Percentiles rank a stretch among this genome's conserved stretches.
Evolutionary conservation across 225 moss, liverwort and hornwort genomes (phyloP).

Genomic region (Rhytidiadelphus loreus): DNA sequence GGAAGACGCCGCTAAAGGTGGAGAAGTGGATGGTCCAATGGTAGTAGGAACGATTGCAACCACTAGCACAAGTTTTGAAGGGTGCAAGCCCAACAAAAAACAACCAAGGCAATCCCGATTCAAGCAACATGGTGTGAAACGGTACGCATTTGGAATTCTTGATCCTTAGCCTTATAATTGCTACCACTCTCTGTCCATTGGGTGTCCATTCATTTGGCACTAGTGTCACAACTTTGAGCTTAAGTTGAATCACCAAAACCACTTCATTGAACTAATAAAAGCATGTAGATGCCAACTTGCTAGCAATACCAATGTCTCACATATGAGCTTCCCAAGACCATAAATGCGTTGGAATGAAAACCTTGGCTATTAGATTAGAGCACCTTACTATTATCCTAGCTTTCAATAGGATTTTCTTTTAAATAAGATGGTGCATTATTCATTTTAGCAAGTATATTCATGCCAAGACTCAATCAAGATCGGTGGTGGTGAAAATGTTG

Average conservation of each 20-base stretch:
- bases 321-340: not conserved
- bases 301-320: not conserved
- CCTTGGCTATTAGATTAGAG: not conserved
- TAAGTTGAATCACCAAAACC: not conserved
- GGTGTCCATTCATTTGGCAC: not conserved
- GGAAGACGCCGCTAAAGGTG: not conserved
- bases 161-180: too few species aligned
- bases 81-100: not conserved
- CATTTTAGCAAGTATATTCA: too few species aligned
- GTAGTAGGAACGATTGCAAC: too few species aligned
- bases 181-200: too few species aligned
- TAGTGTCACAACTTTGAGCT: not conserved
- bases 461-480: too few species aligned
- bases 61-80: too few species aligned
- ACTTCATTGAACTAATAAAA: not conserved
- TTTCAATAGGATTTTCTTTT: not conserved
- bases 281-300: too few species aligned
- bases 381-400: accelerated
- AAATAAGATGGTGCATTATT: too few species aligned
- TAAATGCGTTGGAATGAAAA: too few species aligned
- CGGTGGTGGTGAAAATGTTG: too few species aligned
- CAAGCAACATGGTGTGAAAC: not conserved
- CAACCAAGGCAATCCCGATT: not conserved
- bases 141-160: not conserved
- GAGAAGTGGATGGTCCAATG: not conserved